Evolutionary conservation across 345 rosid species (phyloP), one percentile per base, ranked within the genome.

Genomic region (Aquilaria yunnanensis): DNA sequence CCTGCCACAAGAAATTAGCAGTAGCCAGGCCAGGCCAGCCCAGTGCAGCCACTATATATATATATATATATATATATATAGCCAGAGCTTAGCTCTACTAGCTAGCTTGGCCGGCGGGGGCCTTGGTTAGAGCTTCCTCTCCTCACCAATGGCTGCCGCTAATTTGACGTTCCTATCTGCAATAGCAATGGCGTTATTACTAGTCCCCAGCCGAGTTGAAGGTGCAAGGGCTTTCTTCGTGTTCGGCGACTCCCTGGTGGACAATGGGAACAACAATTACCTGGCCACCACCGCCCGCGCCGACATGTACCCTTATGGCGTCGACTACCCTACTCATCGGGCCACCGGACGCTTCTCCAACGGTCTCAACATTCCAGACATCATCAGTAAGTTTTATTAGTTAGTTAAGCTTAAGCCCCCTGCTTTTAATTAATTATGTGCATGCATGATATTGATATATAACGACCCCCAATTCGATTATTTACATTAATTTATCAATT

Each of bases 311-410:
- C 98, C 96, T 0, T 92, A 89, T 37, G 96, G 98, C 63, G 72
- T 89, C n/a, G 96, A 89, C 56, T 82, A 61, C 60, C 91, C 93
- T 3, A 82, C 86, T 72, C 89, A 71, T 56, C 67, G 68, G 37
- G 73, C 98, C 58, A 89, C 90, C 1, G 88, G 98, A 11, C 93
- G 88, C 33, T 92, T 92, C 81, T 86, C 97, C 54, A 92, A 89
- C 53, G 98, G 98, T 71, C 78, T 87, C 16, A 89, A 87, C 79
- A 85, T 92, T 53, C 92, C 96, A 9, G 98, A 92, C 60, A 48
- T 87, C 52, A 82, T 89, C 58, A 89, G 97, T 37, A 3, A 37
- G 43, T 37, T 4, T 37, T 37, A 1, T 37, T 37, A 37, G 43
- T 37, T 37, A 37, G 43, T 47, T 56, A 14, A 52, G 51, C 32